Base-by-base conservation (phyloP, 805 yeast species). In the Candida stauntonica region DNA sequence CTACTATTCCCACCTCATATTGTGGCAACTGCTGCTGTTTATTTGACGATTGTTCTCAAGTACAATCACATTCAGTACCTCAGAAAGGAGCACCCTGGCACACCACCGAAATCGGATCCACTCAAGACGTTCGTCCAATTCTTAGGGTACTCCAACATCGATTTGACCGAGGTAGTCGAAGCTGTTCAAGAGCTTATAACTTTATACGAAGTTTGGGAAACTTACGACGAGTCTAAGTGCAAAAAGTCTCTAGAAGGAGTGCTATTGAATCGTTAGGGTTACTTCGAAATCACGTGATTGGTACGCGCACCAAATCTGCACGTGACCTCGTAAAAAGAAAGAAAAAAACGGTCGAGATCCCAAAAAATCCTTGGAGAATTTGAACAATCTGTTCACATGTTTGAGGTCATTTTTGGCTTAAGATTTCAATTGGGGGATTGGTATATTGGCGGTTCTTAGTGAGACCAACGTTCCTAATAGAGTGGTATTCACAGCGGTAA, bases 1-100 rank as follows among this genome's bases (percentile, higher is more conserved):
- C 61, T 93, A 33, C 57, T 89, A 13, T 81, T 77, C 46, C 91
- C 98, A 0, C 99, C 99, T 0, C 96, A 89, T 62, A 75, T 88
- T 9, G 73, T 89, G 7, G 95, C 97, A 3, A 62, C 83, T 28
- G 77, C 93, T 0, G 75, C 96, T 9, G 64, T 89, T n/a, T 88
- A 86, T 61, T 68, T 89, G 38, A 81, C 95, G 0, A 64, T 86
- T 1, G 78, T 83, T 17, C 58, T 84, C 32, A 72, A 73, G 45
- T 65, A 63, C 37, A 51, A 54, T 28, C 45, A 50, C 34, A 40
- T 51, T 29, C 37, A 49, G 32, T 41, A 52, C 23, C 26, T 43
- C 14, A 42, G 50, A 27, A 43, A 45, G 29, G 46, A 51, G 16
- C 35, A 36, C 14, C 21, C 6, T 26, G 28, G 15, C n/a, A 32